Conservation (phyloP, 2,329 filamentous ascomycete species). For the Neonectria ditissima region DNA sequence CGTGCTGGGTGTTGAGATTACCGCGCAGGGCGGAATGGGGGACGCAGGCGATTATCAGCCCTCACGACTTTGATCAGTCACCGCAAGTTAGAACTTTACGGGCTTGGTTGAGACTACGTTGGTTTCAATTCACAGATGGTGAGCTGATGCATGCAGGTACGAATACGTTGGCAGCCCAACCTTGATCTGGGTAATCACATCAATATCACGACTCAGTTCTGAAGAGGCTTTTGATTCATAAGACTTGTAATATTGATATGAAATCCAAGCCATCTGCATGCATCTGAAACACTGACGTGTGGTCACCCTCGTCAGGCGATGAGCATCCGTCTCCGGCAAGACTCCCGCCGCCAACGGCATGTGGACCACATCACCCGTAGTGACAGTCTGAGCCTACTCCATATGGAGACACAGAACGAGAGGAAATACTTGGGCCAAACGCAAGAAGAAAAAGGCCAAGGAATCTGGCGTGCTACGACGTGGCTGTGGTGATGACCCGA, state of each 20-base stretch:
- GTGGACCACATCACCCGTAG: constrained; percentile 16
- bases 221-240: background rate
- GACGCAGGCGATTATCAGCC: background rate
- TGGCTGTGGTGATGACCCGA: constrained; percentile 10
- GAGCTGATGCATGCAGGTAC: background rate
- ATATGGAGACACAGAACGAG: background rate
- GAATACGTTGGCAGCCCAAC: background rate
- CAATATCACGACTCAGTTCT: background rate
- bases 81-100: background rate
- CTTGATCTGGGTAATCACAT: background rate
- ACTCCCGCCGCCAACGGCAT: constrained; percentile 9
- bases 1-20: background rate
- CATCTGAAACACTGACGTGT: constrained; percentile 8
- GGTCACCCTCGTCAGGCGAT: constrained; percentile 8
- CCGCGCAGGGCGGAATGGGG: too few species aligned
- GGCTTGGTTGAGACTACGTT: background rate
- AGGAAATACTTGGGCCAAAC: constrained; percentile 15
- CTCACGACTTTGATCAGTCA: background rate
- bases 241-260: background rate
- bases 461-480: constrained; percentile 8
- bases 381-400: background rate
- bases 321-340: constrained; percentile 9
- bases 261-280: background rate
- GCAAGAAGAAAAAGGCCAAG: constrained; percentile 10
- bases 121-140: background rate